Base-by-base conservation (phyloP, 73 alveolate species). In the Paramecium octaurelia region DNA sequence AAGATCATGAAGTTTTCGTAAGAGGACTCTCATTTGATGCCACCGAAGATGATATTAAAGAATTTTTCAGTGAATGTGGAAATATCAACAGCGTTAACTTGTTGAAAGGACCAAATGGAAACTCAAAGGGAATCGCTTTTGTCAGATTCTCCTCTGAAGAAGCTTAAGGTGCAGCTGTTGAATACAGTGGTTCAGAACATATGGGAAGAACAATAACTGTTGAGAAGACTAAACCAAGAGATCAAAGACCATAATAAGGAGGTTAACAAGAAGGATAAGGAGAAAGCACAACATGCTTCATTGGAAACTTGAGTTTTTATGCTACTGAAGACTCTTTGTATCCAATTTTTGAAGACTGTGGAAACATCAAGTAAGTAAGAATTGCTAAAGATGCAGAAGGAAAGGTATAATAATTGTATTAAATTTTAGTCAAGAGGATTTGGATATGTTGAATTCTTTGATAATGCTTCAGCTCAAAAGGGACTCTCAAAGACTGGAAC, bases 361-460 rank as follows among this genome's bases (percentile, higher is more conserved):
- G 99, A 29, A 92, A 95, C 68, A 94, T 97, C 85, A 86, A 84
- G 57, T 98, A 96, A 86, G 97, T 97, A 1, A 92, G 99, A 92
- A 92, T 97, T 29, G 99, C 99, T 18, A 86, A 92, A 94, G 97
- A 95, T 73, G 95, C 95, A 24, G 99, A 97, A 48, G 99, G 99
- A 96, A 97, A 95, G 94, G 93, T 88, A 88, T 42, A 7, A 38
- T 88, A 21, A 29, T 12, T 8, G 9, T 71, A 58, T 89, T n/a
- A 31, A 70, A 34, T 3, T 40, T 21, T 89, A 89, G 94, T 59
- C 84, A 36, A 69, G 94, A 71, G 94, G 94, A 59, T 89, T 89
- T 68, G 94, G 94, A 59, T 60, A 71, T 59, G 94, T 89, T 23
- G 94, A 89, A 71, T 89, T 71, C 59, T 77, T 58, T 35, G 94